Evolutionary conservation across 768 basidiomycete species (phyloP).

Genomic region (Naganishia vishniacii): DNA sequence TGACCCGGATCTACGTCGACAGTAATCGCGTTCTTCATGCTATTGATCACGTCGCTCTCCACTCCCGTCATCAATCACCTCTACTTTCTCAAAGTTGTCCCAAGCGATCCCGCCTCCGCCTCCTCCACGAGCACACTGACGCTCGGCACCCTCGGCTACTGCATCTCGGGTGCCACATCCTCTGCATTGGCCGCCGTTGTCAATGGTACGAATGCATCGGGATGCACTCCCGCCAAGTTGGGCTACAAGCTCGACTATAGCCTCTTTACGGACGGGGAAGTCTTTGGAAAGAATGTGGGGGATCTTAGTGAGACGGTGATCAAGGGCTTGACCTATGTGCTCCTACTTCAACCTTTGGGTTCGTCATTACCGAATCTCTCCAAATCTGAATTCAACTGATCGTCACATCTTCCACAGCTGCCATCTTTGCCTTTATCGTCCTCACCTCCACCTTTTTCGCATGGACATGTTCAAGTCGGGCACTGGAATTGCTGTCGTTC

Average conservation of each 20-base stretch:
- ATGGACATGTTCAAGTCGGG: constrained; percentile 35
- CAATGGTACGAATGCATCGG: not conserved
- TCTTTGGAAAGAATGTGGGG: not conserved
- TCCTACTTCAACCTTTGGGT: constrained; percentile 22
- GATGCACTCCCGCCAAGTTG: constrained; percentile 18
- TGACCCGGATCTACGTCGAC: too few species aligned
- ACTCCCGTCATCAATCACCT: constrained; percentile 66
- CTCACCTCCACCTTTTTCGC: constrained; percentile 39
- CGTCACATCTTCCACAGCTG: constrained; percentile 28
- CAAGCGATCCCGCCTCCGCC: not conserved
- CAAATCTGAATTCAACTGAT: not conserved
- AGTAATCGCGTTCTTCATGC: constrained; percentile 62
- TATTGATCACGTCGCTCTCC: constrained; percentile 69
- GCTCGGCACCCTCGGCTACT: constrained; percentile 24
- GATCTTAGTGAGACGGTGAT: not conserved
- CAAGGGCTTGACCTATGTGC: constrained; percentile 21
- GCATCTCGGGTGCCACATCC: constrained; percentile 1
- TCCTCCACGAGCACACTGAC: not conserved
- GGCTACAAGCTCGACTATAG: constrained; percentile 10
- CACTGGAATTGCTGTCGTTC: constrained; percentile 35
- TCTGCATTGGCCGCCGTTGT: not conserved
- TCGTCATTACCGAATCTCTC: not conserved
- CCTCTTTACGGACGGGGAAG: constrained; percentile 2
- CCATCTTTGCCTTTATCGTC: constrained; percentile 36
- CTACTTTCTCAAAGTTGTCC: constrained; percentile 55